Evolutionary conservation across 257 asterid genomes (phyloP).

Genomic region (Mentha longifolia): DNA sequence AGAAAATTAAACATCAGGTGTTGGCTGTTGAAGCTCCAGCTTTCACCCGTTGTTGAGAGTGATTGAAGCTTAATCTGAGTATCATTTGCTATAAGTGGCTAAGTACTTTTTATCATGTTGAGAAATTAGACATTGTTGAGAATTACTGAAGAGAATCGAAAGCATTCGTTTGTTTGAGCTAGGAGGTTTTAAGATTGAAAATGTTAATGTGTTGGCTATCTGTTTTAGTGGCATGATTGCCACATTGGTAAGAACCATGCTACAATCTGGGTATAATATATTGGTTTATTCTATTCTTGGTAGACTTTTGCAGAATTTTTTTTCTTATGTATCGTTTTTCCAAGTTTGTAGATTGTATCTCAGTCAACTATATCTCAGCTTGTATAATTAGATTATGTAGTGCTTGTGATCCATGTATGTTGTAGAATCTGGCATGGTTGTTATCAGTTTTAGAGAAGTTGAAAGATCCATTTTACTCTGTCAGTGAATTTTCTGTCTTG

Average conservation of each 20-base stretch:
- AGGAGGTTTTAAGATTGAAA: not conserved
- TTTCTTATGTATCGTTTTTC: not conserved
- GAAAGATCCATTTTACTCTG: not conserved
- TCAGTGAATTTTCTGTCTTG: not conserved
- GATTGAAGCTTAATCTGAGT: no score
- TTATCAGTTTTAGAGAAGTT: not conserved
- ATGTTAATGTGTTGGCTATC: not conserved
- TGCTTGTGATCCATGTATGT: constrained; percentile 7
- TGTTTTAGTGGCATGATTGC: not conserved
- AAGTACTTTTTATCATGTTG: not conserved
- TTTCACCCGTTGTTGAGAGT: constrained; percentile 3
- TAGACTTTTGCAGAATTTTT: not conserved
- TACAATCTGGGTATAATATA: not conserved
- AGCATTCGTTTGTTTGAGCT: not conserved
- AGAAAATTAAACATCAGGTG: not conserved
- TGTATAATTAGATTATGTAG: not conserved
- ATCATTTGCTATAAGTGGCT: constrained; percentile 5
- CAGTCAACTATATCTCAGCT: not conserved
- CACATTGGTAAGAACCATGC: not conserved
- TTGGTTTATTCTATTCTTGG: not conserved
- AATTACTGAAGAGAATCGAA: not conserved
- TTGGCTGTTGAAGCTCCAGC: constrained; percentile 14
- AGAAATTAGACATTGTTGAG: not conserved
- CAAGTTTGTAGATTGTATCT: not conserved
- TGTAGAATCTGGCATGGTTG: not conserved